A percentile compares a stretch with the other conserved stretches of the same genome.
phyloP scores from a whole-genome alignment of 306 rosid genomes.

The Styphnolobium japonicum region DNA sequence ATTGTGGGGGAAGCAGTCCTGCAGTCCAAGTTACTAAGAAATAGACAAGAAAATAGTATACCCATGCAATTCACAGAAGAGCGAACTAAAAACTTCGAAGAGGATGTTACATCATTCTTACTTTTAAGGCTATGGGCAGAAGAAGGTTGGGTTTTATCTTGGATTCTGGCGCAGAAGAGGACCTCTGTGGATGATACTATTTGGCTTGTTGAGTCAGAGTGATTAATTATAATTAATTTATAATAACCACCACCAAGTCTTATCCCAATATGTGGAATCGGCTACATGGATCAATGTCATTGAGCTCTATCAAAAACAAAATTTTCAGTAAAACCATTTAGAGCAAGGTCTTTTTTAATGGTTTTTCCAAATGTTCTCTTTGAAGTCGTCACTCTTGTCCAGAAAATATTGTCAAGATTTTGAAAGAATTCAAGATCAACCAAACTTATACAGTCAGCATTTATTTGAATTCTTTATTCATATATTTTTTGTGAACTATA shows the following conservation, averaged over 20 bases:
- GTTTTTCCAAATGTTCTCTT: not conserved
- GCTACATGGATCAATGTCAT: not conserved
- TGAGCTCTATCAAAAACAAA: not conserved
- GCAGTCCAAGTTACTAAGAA: not conserved
- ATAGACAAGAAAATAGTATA: not conserved
- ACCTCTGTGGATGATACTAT: not conserved
- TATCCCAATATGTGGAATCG: not conserved
- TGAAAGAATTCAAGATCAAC: not conserved
- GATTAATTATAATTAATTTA: not conserved
- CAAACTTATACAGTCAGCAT: not conserved
- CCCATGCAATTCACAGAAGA: not conserved
- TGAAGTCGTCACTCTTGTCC: not conserved
- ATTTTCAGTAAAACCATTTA: not conserved
- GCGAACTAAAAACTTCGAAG: not conserved
- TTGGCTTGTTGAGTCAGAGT: not conserved
- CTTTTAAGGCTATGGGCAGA: conserved; percentile 16
- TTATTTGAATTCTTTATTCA: not conserved
- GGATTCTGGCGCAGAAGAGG: not conserved
- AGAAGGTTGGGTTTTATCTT: not conserved
- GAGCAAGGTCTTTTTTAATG: not conserved
- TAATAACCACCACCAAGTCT: not conserved
- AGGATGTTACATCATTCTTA: not conserved
- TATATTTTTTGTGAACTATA: not conserved
- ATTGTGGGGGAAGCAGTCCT: conserved; percentile 9
- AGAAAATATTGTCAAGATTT: not conserved